phyloP scores from a whole-genome alignment of 2,329 filamentous ascomycete genomes.

The Aphanoascus verrucosus region DNA sequence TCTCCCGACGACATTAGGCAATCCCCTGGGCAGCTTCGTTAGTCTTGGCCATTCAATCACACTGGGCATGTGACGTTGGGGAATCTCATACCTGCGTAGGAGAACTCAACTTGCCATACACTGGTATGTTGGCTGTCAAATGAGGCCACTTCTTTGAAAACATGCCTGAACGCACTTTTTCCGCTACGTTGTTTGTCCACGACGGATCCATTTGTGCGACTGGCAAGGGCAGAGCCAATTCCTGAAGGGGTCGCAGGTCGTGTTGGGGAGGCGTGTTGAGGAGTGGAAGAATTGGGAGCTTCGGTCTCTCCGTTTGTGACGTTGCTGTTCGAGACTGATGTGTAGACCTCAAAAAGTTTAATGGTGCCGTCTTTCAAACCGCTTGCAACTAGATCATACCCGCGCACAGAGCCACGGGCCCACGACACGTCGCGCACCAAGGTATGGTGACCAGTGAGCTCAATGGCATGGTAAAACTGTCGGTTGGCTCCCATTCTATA shows the following conservation, averaged over 20 bases:
- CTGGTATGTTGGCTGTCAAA: constrained; percentile 37
- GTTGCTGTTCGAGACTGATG: constrained; percentile 23
- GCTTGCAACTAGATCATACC: constrained; percentile 81
- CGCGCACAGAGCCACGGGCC: constrained; percentile 82
- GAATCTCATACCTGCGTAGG: constrained; percentile 28
- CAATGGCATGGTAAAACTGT: constrained; percentile 75
- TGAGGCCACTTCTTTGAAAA: constrained; percentile 33
- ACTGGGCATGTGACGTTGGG: not conserved
- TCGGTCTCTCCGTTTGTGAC: constrained; percentile 23
- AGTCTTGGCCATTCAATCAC: not conserved
- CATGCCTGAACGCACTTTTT: constrained; percentile 34
- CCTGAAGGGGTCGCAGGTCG: constrained; percentile 29
- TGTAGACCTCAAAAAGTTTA: constrained; percentile 62
- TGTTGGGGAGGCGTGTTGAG: constrained; percentile 11
- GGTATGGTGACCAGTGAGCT: constrained; percentile 60
- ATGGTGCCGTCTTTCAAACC: constrained; percentile 87
- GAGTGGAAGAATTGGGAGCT: constrained; percentile 22
- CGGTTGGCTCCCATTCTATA: constrained; percentile 66
- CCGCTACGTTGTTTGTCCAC: constrained; percentile 26
- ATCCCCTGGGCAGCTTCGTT: constrained; percentile 25
- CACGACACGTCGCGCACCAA: constrained; percentile 82
- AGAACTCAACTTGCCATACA: constrained; percentile 38
- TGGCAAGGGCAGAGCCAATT: constrained; percentile 34
- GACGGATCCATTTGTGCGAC: constrained; percentile 19
- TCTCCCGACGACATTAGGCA: constrained; percentile 36